phyloP scores from a whole-genome alignment of 257 asterid species.

The Fraxinus excelsior region DNA sequence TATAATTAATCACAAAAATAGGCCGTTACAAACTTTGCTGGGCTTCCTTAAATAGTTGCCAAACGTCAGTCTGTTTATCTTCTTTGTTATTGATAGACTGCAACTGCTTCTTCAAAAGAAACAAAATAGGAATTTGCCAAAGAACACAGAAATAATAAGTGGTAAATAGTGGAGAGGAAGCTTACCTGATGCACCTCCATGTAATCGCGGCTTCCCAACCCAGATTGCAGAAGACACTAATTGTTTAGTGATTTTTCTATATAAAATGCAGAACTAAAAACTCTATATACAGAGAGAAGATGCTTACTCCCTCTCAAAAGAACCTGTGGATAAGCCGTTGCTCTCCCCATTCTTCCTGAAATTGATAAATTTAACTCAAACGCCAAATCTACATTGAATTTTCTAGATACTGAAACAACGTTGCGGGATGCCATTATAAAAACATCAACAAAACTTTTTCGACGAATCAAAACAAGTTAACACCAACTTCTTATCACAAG shows the following conservation, averaged over 20 bases:
- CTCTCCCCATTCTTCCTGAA: conserved; percentile 37
- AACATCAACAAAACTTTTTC: neutral
- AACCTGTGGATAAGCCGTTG: conserved; percentile 32
- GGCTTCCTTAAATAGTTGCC: conserved; percentile 78
- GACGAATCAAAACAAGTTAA: neutral
- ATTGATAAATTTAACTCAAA: conserved; percentile 18
- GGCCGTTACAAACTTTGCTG: conserved; percentile 55
- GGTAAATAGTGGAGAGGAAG: conserved; percentile 1
- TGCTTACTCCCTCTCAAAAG: conserved; percentile 34
- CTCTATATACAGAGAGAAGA: conserved; percentile 5
- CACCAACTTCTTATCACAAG: neutral
- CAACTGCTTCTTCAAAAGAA: conserved; percentile 36
- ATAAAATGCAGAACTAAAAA: conserved; percentile 12
- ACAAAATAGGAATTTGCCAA: conserved; percentile 5
- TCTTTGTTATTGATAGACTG: conserved; percentile 31
- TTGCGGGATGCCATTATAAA: neutral
- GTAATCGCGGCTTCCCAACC: conserved; percentile 44
- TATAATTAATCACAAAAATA: conserved; percentile 8
- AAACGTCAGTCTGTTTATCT: conserved; percentile 52
- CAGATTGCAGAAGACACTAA: conserved; percentile 27
- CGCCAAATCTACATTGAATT: neutral
- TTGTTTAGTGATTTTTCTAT: conserved; percentile 20
- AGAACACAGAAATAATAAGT: conserved; percentile 1
- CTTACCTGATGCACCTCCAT: conserved; percentile 45
- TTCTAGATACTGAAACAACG: neutral